A percentile compares a stretch with the other conserved stretches of the same genome.
Conservation (phyloP, 192 early-diverging fungal genomes). For the Allomyces arbusculus region DNA sequence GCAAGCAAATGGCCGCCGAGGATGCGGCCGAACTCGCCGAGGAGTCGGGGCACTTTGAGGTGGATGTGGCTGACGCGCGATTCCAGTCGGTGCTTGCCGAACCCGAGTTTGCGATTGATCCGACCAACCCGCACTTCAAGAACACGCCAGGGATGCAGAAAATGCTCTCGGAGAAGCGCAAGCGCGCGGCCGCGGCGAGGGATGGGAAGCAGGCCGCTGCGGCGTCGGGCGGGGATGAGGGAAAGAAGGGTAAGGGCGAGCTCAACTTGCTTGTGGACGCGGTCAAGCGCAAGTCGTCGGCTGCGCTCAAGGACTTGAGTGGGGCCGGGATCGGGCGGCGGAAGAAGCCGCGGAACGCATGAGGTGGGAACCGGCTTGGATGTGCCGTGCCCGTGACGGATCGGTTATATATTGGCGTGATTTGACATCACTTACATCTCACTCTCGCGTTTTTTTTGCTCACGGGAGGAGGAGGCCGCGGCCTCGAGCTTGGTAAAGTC, state of each 20-base stretch:
- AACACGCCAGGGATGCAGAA: neutral
- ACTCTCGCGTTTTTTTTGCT: no score
- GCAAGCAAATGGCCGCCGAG: conserved; percentile 26
- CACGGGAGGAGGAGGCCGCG: no score
- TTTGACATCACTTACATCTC: no score
- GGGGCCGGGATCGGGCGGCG: neutral
- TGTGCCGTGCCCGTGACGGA: no score
- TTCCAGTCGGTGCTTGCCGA: conserved; percentile 59
- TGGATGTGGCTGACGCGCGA: conserved; percentile 66
- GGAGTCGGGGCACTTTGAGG: conserved; percentile 53
- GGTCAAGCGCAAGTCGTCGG: neutral
- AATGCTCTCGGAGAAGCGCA: neutral
- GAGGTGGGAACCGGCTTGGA: no score
- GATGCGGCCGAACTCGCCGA: conserved; percentile 26
- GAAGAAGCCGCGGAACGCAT: neutral
- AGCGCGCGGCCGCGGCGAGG: neutral
- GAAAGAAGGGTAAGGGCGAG: neutral
- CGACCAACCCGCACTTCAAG: conserved; percentile 67
- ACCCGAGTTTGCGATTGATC: conserved; percentile 84
- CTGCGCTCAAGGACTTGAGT: neutral
- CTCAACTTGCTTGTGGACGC: neutral
- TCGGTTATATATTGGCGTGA: no score
- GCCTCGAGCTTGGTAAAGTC: no score
- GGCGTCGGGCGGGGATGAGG: neutral
- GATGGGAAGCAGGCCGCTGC: neutral